These are phyloP conservation scores for Talaromyces sp. DNA, from an alignment of 2,329 filamentous ascomycete species.

Conservation along the genomic window DNA sequence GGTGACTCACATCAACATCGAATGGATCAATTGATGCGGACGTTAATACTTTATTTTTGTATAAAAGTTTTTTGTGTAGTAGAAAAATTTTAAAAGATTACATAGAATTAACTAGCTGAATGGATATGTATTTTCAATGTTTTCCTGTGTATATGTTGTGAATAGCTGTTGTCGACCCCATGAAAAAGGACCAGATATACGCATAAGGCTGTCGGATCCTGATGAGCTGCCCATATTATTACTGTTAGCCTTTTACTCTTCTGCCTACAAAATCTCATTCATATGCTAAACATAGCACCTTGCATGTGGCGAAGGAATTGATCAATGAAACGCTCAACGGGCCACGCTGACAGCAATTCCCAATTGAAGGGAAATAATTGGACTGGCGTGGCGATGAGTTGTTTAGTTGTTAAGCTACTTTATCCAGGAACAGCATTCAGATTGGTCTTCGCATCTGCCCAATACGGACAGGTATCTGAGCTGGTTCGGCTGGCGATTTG, in stretches of 20 bases:
- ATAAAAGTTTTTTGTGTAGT: not conserved
- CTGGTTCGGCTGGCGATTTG: not conserved
- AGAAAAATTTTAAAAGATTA: not conserved
- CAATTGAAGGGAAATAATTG: not conserved
- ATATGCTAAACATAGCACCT: not conserved
- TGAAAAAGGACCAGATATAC: not conserved
- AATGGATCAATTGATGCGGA: not conserved
- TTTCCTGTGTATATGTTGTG: not conserved
- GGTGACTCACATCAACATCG: not conserved
- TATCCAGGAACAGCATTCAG: conserved; percentile 7
- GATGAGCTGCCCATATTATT: not conserved
- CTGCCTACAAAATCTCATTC: not conserved
- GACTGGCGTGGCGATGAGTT: not conserved
- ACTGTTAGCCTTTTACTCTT: not conserved
- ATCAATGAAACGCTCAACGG: not conserved
- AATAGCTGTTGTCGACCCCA: not conserved
- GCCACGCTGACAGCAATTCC: not conserved
- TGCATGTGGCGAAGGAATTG: not conserved
- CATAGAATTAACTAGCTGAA: too few relatives aligned
- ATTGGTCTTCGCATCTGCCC: conserved; percentile 2
- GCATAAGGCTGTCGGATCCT: not conserved
- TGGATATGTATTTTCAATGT: not conserved
- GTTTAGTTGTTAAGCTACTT: not conserved
- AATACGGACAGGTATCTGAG: not conserved
- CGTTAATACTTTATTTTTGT: not conserved